Base-by-base conservation (phyloP, 176 grass and related monocot genomes). In the Elymus sibiricus region DNA sequence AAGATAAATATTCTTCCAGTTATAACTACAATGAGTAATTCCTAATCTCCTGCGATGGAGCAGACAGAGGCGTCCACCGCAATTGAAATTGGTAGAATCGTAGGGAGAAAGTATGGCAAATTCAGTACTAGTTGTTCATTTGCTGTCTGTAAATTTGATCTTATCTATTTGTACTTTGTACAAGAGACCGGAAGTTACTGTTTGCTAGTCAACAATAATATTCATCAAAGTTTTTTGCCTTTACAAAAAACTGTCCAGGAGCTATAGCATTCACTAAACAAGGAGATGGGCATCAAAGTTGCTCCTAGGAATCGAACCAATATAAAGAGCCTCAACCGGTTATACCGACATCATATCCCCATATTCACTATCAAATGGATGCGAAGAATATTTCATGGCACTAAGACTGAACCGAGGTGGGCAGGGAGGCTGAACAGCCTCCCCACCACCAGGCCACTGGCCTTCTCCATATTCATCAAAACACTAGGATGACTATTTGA, bases 1-100 rank as follows among this genome's bases (percentile, higher is more conserved):
- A 72, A 63, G 3, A 35, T 73, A 64, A 5, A 14, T 11, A 66
- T 55, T 74, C 58, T 90, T 44, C 76, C 76, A 56, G 65, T 85
- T 27, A 32, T 78, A 17, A 66, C 26, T 74, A 64, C 46, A 17
- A 42, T 86, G 46, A 21, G 38, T 13, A 64, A 55, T 85, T 62
- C 14, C 7, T 47, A 35, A 58, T 58, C 74, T 15, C 39, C 56
- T 59, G 74, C 44, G 47, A 43, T n/a, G 24, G 46, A 43, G n/a
- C 38, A 61, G 37, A 74, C 14, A 84, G 6, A 25, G 4, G 7
- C 19, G 7, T 17, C 2, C 43, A 5, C 21, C 2, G 27, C 64
- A 68, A 68, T 35, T 1, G 9, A 79, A 80, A 24, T 4, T 21
- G 26, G 34, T 44, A 46, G 5, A 9, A 9, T 56, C 17, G 0